These are phyloP conservation scores for Periconia digitata DNA, from an alignment of 2,329 filamentous ascomycete species.

Conservation along the genomic window DNA sequence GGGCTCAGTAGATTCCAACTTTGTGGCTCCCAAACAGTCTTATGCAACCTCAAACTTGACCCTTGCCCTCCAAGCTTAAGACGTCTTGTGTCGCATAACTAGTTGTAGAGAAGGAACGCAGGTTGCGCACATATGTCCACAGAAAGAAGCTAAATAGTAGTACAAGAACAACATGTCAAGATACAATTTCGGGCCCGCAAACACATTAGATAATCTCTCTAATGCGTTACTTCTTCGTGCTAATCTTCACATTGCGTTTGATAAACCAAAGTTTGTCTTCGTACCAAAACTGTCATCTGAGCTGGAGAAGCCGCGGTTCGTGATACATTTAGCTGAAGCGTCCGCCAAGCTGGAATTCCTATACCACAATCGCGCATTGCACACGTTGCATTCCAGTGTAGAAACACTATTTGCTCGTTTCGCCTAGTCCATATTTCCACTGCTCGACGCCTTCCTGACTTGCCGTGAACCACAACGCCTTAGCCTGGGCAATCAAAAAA, in stretches of 20 bases:
- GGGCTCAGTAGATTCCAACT: background rate
- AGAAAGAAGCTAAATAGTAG: conserved; percentile 13
- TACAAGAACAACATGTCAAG: conserved; percentile 10
- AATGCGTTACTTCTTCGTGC: conserved; percentile 17
- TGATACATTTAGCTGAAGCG: conserved; percentile 12
- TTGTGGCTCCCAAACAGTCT: background rate
- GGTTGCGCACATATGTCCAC: conserved; percentile 10
- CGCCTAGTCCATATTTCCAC: conserved; percentile 11
- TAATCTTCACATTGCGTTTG: conserved; percentile 20
- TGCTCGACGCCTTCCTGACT: conserved; percentile 8
- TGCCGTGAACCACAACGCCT: conserved; percentile 4
- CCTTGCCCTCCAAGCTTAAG: conserved; percentile 3
- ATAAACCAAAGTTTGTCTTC: conserved; percentile 18
- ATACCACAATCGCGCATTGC: conserved; percentile 11
- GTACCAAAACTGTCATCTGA: conserved; percentile 14
- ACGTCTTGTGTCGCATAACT: conserved; percentile 3
- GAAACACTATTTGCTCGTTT: conserved; percentile 42
- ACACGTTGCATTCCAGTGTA: conserved; percentile 1
- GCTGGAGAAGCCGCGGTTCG: conserved; percentile 1
- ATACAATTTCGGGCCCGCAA: conserved; percentile 8
- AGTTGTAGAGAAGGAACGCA: conserved; percentile 8
- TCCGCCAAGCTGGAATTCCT: conserved; percentile 10
- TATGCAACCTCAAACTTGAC: conserved; percentile 1
- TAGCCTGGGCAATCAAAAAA: conserved; percentile 1
- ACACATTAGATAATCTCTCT: conserved; percentile 12